Evolutionary conservation across 2,329 filamentous ascomycete species (phyloP), one percentile per base, ranked within the genome.

Genomic region (Beauveria varroae): DNA sequence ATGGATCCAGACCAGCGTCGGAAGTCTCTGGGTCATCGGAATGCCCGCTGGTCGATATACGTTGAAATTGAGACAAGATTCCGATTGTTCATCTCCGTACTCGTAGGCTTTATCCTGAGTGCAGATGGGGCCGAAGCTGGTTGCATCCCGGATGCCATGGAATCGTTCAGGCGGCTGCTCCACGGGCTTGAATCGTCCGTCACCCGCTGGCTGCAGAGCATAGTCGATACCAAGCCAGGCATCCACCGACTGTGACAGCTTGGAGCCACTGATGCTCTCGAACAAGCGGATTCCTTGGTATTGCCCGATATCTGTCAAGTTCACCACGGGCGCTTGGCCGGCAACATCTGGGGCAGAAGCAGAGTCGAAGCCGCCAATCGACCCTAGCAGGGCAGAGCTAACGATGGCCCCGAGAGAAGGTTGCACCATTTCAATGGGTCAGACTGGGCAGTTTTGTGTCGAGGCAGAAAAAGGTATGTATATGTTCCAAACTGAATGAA

Each of bases 211-310:
- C 34, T 77, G 75, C 0, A 69, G 68, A 0, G 78, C 73, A 54
- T 79, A 81, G 65, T 79, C 75, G 37, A 81, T 74, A 2, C 77
- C 77, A 6, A 81, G 68, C 78, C 78, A 81, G 0, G 78, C 78
- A 63, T 81, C 76, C 1, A 80, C 73, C 0, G 72, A 62, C 2
- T 64, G 64, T 9, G 71, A 68, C 3, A 78, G 68, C 0, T 64
- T 63, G 26, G 67, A 64, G 22, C 71, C 74, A 50, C 67, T 71
- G 20, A 74, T 50, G 12, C 72, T 75, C 46, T 67, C 67, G 3
- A 47, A 53, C 24, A 62, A 6, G 9, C n/a, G 8, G 3, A 44
- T 9, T 7, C 34, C 54, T 30, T 22, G 24, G 6, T 57, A 57
- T 18, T 34, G 26, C 1, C 60, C 60, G n/a, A 57, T 52, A 8